Percentiles rank a stretch among this genome's conserved stretches.
Evolutionary conservation across 2,329 filamentous ascomycete species (phyloP).

Genomic region (Metarhizium robertsii): DNA sequence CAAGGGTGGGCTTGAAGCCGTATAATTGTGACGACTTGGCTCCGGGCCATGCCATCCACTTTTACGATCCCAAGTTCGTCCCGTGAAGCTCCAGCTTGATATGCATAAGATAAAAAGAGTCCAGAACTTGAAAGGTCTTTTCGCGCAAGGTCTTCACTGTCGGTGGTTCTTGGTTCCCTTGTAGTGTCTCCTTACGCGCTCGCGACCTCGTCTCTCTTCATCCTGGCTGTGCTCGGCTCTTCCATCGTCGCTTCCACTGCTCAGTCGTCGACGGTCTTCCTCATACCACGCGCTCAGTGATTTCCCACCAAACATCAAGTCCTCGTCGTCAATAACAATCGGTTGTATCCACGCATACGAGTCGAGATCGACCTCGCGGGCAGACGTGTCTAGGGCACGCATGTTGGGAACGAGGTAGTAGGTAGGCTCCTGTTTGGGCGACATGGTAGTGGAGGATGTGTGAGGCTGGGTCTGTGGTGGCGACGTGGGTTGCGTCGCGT

Average conservation of each 20-base stretch:
- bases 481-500: neutral
- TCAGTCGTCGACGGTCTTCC: conserved; percentile 31
- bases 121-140: neutral
- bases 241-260: conserved; percentile 26
- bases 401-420: conserved; percentile 25
- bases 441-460: conserved; percentile 5
- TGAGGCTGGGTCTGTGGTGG: neutral
- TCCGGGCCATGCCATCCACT: neutral
- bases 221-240: conserved; percentile 23
- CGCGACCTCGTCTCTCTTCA: conserved; percentile 9
- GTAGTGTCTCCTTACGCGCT: conserved; percentile 18
- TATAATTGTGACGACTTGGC: neutral
- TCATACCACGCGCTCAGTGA: conserved; percentile 51
- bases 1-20: neutral
- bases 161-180: neutral
- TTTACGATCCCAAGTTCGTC: no score
- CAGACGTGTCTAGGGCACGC: conserved; percentile 21
- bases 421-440: conserved; percentile 12
- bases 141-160: neutral
- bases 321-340: conserved; percentile 51
- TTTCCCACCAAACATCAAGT: conserved; percentile 53
- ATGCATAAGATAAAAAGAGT: neutral
- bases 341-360: conserved; percentile 39
- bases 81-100: neutral
- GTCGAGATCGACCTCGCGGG: conserved; percentile 23